Evolutionary conservation across 495 filamentous ascomycete genomes (phyloP), one percentile per base, ranked within the genome.

Genomic region (Aspergillus haitiensis): DNA sequence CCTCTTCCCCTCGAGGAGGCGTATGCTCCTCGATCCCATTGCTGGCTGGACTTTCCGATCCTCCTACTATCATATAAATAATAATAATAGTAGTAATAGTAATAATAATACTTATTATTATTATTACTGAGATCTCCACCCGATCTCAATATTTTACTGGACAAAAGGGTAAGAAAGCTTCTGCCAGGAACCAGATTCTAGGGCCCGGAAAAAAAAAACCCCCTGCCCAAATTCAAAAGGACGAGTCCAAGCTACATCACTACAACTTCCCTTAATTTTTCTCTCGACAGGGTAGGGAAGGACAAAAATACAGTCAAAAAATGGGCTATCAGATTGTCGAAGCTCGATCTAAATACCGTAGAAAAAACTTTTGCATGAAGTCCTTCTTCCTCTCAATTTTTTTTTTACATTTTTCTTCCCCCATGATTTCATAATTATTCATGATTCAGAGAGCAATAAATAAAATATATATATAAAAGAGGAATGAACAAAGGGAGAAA

Each of bases 161-260:
- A 49, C 46, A 11, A 34, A 44, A 47, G 46, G 48, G 44, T 37
- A 42, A 57, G 55, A 57, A 32, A 58, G 42, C 34, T 49, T 40
- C 16, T 52, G 13, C 34, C 53, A 55, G 32, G 53, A 48, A 55
- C 50, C 33, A 35, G 21, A 44, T 16, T 46, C 58, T 51, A 13
- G 44, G 39, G 34, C 42, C 60, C 60, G 59, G 57, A 49, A 58
- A 35, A 12, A 66, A 53, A 58, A 34, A 45, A 37, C 52, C 59
- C 60, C 60, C 39, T 55, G 64, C 21, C 27, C 7, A 32, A 37
- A 12, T 13, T 34, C 13, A 7, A 13, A 27, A 12, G 34, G 21
- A 7, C 8, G 31, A 39, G 39, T 16, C 56, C 8, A 47, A 47
- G 56, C 37, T 13, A 53, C 10, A 16, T 3, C 21, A 27, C 36